Conservation (phyloP, 1,284 basidiomycete species). For the Fomitopsis pinicola region DNA sequence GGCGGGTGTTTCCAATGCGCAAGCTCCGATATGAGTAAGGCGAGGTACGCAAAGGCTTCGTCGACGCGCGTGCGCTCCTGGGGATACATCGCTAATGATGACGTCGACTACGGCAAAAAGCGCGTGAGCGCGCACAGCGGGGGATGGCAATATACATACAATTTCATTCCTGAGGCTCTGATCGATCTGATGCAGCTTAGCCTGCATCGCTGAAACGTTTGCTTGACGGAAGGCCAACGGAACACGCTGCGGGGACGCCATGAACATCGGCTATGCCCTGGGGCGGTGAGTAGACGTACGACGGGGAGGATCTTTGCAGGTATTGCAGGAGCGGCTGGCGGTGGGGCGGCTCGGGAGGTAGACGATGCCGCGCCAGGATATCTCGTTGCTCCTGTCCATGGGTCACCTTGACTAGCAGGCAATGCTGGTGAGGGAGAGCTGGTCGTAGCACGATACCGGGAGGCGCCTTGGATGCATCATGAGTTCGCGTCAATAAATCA, state of each 20-base stretch:
- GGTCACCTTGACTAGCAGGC: constrained; percentile 39
- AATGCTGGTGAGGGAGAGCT: constrained; percentile 17
- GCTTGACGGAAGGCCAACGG: constrained; percentile 81
- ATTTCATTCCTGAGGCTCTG: constrained; percentile 65
- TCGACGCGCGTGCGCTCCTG: constrained; percentile 63
- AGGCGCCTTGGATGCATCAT: constrained; percentile 31
- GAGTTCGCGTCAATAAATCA: neutral
- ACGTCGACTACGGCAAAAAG: constrained; percentile 48
- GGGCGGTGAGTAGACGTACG: constrained; percentile 34
- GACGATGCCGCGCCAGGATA: constrained; percentile 39
- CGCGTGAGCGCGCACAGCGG: neutral
- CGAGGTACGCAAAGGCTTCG: constrained; percentile 64
- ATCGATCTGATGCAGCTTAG: constrained; percentile 82
- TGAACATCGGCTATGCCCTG: neutral
- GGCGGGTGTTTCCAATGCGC: constrained; percentile 23
- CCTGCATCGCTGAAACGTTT: constrained; percentile 83
- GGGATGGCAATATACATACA: constrained; percentile 33
- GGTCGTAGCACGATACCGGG: constrained; percentile 29
- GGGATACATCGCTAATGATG: constrained; percentile 62
- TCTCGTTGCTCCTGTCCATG: constrained; percentile 70
- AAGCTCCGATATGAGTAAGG: constrained; percentile 39
- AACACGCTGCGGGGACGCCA: constrained; percentile 34
- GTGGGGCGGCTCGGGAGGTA: constrained; percentile 9
- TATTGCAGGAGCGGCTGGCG: constrained; percentile 5
- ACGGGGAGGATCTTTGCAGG: constrained; percentile 47